phyloP scores from a whole-genome alignment of 495 filamentous ascomycete genomes.

The Penicillium parvum region DNA sequence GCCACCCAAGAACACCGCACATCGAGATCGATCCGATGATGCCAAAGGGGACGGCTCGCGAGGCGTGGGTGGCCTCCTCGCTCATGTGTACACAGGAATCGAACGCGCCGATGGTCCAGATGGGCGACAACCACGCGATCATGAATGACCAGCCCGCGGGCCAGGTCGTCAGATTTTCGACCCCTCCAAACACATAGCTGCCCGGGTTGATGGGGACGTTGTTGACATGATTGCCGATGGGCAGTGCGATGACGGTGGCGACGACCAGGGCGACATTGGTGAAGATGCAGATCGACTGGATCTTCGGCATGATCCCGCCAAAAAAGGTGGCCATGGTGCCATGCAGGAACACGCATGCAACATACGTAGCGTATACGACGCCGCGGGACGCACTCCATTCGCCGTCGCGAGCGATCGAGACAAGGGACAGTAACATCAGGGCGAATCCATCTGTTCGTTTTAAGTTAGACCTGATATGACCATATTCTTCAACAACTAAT shows the following conservation, averaged over 20 bases:
- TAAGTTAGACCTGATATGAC: too few species aligned
- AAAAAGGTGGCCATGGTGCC: conserved; percentile 48
- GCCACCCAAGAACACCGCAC: conserved; percentile 45
- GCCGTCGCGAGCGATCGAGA: conserved; percentile 58
- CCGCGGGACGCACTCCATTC: conserved; percentile 57
- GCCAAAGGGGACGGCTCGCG: conserved; percentile 56
- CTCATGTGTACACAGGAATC: conserved; percentile 56
- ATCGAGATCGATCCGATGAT: conserved; percentile 45
- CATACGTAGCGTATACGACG: conserved; percentile 57
- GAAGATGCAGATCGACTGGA: conserved; percentile 59
- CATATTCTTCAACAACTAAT: too few species aligned
- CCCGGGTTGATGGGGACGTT: conserved; percentile 32
- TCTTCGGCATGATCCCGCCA: conserved; percentile 57
- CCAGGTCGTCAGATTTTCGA: conserved; percentile 57
- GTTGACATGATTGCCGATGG: conserved; percentile 46
- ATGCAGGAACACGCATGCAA: conserved; percentile 54
- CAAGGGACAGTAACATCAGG: conserved; percentile 48
- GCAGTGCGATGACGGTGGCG: conserved; percentile 61
- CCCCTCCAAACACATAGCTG: conserved; percentile 31
- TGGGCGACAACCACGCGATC: conserved; percentile 59
- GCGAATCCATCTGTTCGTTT: conserved; percentile 50
- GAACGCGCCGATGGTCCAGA: conserved; percentile 61
- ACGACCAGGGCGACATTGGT: conserved; percentile 59
- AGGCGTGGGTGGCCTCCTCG: conserved; percentile 60
- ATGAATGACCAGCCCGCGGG: conserved; percentile 60